Percentiles rank a stretch among this genome's conserved stretches.
Evolutionary conservation across 2,329 filamentous ascomycete species (phyloP).

Genomic region (Cyphellophora europaea): DNA sequence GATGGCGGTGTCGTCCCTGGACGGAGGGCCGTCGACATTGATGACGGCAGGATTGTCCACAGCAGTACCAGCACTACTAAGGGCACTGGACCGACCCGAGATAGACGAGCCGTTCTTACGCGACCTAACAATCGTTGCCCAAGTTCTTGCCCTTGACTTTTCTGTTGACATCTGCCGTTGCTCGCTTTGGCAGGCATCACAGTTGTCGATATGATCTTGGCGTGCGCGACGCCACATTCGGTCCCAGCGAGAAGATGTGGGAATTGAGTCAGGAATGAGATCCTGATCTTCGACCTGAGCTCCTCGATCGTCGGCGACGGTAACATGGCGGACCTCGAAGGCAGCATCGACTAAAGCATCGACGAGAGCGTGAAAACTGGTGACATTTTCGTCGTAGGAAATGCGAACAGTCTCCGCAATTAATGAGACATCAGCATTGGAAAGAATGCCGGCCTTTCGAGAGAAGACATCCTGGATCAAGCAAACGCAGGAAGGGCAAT

Average conservation of each 20-base stretch:
- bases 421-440: constrained; percentile 31
- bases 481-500: constrained; percentile 38
- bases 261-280: constrained; percentile 14
- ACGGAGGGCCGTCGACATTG: constrained; percentile 6
- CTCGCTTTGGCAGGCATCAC: constrained; percentile 39
- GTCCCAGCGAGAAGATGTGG: constrained; percentile 6
- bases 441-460: constrained; percentile 24
- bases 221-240: constrained; percentile 16
- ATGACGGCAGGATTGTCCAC: constrained; percentile 4
- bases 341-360: constrained; percentile 32
- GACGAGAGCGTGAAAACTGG: constrained; percentile 22
- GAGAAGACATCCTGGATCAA: constrained; percentile 35
- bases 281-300: constrained; percentile 26
- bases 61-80: background rate
- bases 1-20: constrained; percentile 11
- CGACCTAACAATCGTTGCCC: too few species aligned
- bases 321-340: constrained; percentile 37
- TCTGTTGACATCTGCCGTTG: too few species aligned
- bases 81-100: constrained; percentile 6
- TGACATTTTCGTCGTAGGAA: constrained; percentile 5
- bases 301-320: constrained; percentile 27
- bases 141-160: too few species aligned
- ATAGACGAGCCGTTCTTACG: too few species aligned
- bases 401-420: constrained; percentile 34
- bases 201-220: constrained; percentile 39